Percentiles rank a stretch among this genome's conserved stretches.
phyloP scores from a whole-genome alignment of 106 monocot genomes.

The Xerophyta viscosa region DNA sequence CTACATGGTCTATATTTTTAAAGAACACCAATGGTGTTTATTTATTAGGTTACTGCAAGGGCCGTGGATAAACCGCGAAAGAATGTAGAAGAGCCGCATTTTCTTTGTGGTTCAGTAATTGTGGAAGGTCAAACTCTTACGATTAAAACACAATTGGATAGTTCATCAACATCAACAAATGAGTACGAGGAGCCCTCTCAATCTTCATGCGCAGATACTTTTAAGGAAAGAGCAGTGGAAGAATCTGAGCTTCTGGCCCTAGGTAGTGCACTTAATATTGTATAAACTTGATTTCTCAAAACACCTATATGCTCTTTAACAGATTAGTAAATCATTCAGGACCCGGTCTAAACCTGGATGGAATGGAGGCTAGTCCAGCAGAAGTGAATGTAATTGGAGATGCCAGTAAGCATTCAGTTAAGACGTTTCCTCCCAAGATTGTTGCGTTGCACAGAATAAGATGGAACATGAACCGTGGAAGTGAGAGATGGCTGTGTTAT shows the following conservation, averaged over 20 bases:
- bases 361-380: background rate
- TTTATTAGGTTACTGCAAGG: constrained; percentile 62
- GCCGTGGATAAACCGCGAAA: constrained; percentile 38
- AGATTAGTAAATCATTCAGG: too few relatives aligned
- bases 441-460: constrained; percentile 78
- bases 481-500: constrained; percentile 84
- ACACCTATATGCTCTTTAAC: too few relatives aligned
- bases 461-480: constrained; percentile 86
- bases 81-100: constrained; percentile 34
- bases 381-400: background rate
- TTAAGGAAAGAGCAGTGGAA: too few relatives aligned
- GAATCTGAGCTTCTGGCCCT: too few relatives aligned
- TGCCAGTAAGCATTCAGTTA: constrained; percentile 5
- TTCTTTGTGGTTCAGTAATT: constrained; percentile 50
- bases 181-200: background rate
- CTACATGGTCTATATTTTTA: too few relatives aligned
- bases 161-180: background rate
- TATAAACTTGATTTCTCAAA: too few relatives aligned
- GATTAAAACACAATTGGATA: constrained; percentile 25
- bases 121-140: constrained; percentile 18
- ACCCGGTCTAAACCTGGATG: background rate
- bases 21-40: background rate
- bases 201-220: background rate
- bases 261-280: too few relatives aligned
- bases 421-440: constrained; percentile 55